These are phyloP conservation scores for Diophrys appendiculata DNA, from an alignment of 73 alveolate species.

Conservation along the genomic window DNA sequence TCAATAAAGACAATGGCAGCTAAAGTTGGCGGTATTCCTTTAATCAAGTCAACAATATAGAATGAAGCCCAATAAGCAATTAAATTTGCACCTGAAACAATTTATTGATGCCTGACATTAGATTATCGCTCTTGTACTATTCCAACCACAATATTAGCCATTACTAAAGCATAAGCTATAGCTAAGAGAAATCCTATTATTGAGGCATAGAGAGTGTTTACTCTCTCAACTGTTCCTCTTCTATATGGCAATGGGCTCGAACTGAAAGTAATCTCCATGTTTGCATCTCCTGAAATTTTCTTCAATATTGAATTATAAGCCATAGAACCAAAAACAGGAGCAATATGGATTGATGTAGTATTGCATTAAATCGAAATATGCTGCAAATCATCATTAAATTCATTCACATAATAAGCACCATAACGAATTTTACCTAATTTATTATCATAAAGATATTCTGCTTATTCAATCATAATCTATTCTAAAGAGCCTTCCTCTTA, in stretches of 20 bases:
- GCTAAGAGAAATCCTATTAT: constrained; percentile 25
- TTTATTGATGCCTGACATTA: constrained; percentile 89
- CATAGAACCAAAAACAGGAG: neutral
- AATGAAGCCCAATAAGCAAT: constrained; percentile 94
- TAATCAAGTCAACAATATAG: constrained; percentile 84
- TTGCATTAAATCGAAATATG: neutral
- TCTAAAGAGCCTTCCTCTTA: neutral
- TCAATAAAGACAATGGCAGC: constrained; percentile 38
- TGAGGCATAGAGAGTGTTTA: constrained; percentile 3
- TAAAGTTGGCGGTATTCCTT: constrained; percentile 73
- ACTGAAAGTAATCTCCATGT: neutral
- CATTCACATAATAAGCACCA: neutral
- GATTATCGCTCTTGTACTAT: constrained; percentile 84
- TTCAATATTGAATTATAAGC: neutral
- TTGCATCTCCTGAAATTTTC: neutral
- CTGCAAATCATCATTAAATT: neutral
- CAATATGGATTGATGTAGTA: neutral
- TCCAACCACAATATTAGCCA: constrained; percentile 58
- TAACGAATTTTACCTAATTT: neutral
- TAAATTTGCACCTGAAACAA: constrained; percentile 85
- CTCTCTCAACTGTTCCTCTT: neutral
- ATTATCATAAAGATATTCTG: neutral
- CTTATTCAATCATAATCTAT: neutral
- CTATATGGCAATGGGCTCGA: constrained; percentile 12
- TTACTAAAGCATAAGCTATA: constrained; percentile 49